Conservation (phyloP, 345 rosid genomes). For the Eucalyptus guilfoylei region DNA sequence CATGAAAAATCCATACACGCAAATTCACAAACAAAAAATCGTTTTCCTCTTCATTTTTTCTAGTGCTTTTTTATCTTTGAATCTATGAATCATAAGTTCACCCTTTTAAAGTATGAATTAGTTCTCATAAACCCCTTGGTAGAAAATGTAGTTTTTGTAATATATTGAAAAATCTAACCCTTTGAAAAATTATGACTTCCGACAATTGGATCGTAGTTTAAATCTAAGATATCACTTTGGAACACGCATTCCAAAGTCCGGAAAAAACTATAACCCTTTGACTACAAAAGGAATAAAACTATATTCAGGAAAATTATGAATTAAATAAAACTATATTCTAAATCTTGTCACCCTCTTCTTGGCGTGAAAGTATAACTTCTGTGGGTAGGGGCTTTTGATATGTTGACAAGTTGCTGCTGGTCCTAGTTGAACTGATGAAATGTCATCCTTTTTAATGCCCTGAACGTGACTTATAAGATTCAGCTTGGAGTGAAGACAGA, state of each 20-base stretch:
- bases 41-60: background rate
- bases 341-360: background rate
- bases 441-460: background rate
- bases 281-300: background rate
- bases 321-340: background rate
- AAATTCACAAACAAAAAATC: background rate
- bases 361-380: background rate
- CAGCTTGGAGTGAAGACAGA: background rate
- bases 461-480: background rate
- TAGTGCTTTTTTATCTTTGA: background rate
- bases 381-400: background rate
- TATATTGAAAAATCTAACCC: background rate
- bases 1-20: accelerated
- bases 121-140: background rate
- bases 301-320: background rate
- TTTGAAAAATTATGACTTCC: background rate
- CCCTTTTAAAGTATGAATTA: background rate
- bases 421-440: background rate
- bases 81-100: background rate
- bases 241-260: background rate
- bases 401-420: background rate
- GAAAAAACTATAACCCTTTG: background rate
- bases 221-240: background rate
- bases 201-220: background rate
- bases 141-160: background rate